Base-by-base conservation (phyloP, 2,329 filamentous ascomycete genomes). In the Diaporthe ilicicola region DNA sequence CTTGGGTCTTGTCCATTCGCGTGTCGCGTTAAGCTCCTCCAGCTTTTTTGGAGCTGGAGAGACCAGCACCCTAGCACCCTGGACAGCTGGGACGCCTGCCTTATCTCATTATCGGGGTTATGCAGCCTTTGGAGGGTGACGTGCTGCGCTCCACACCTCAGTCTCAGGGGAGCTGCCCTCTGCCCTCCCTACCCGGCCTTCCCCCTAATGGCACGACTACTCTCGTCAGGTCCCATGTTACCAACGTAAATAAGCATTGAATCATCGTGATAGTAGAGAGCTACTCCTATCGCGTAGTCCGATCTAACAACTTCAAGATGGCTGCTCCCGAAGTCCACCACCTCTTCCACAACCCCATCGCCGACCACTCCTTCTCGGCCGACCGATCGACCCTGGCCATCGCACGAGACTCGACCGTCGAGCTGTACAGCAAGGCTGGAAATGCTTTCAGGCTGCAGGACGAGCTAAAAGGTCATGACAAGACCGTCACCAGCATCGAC, bases 301-400 rank as follows among this genome's bases (percentile, higher is more conserved):
- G 54, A 17, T 61, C 13, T 66, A 71, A 44, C 67, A 62, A 66
- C 22, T 67, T 74, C 81, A 87, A 67, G 72, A 98, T 98, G 95
- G 87, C 93, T 69, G 82, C 92, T 72, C 94, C 95, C 75, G 94
- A 98, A 87, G 93, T 97, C 71, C 94, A 98, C 84, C 95, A 98
- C 79, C 92, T 99, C 75, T 99, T 99, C 86, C 94, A 98, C 85
- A 91, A 92, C 77, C 94, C 95, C 73, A 98, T 99, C 79, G 94
- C 94, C 76, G 96, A 99, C 86, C 96, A 99, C 84, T 98, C 95
- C 70, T 99, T 99, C 89, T 97, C 95, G 75, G 91, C 94, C 74
- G 96, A 99, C 84, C 93, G 91, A 80, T 86, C 91, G 81, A 95
- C 92, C 34, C 89, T 99, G 70, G 96, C 96, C 70, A 95, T 99